phyloP scores from a whole-genome alignment of 345 rosid genomes.

The Populus ilicifolia region DNA sequence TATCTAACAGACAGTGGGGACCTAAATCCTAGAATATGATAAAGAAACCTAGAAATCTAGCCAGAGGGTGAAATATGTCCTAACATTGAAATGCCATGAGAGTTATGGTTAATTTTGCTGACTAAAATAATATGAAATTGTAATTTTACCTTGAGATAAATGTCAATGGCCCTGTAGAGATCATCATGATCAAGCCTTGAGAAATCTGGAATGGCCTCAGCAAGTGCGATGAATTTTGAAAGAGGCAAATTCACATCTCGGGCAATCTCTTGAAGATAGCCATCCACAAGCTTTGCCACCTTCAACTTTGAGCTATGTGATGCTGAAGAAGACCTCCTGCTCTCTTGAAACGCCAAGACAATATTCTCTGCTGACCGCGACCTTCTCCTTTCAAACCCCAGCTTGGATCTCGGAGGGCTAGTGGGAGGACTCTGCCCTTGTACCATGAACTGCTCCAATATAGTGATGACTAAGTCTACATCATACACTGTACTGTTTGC shows the following conservation, averaged over 20 bases:
- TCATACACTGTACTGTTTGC: constrained; percentile 53
- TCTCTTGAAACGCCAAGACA: constrained; percentile 74
- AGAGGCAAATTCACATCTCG: constrained; percentile 68
- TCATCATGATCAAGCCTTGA: constrained; percentile 88
- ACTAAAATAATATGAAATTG: background rate
- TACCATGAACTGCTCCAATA: constrained; percentile 80
- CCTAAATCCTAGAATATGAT: constrained; percentile 31
- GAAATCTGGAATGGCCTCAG: constrained; percentile 78
- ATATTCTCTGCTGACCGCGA: constrained; percentile 92
- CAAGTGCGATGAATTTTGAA: constrained; percentile 68
- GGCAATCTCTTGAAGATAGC: constrained; percentile 78
- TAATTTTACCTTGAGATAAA: constrained; percentile 83
- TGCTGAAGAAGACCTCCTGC: constrained; percentile 93
- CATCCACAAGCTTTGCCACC: constrained; percentile 92
- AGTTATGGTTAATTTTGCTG: constrained; percentile 4
- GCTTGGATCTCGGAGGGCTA: constrained; percentile 73
- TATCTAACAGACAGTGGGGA: constrained; percentile 34
- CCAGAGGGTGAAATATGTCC: constrained; percentile 16
- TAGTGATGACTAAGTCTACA: constrained; percentile 65
- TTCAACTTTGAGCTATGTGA: constrained; percentile 90
- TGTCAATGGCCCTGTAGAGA: constrained; percentile 90
- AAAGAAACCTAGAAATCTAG: background rate
- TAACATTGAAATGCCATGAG: constrained; percentile 2
- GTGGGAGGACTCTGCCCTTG: constrained; percentile 96
- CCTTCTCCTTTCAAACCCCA: constrained; percentile 70